Base-by-base conservation (phyloP, 345 rosid species). In the Tarenaya hassleriana region DNA sequence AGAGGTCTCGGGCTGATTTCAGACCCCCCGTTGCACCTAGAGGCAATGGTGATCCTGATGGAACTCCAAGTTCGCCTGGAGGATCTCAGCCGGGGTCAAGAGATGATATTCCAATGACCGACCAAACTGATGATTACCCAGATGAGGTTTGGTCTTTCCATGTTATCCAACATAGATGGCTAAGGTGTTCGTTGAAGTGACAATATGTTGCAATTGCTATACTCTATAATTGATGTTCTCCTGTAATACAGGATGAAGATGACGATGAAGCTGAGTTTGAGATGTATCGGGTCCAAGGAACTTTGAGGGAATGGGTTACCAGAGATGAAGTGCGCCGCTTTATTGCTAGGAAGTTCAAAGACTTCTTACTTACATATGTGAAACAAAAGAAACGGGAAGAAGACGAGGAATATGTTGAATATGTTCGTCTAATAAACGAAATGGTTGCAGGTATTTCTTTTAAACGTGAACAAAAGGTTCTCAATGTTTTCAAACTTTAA, bases 241-340 rank as follows among this genome's bases (percentile, higher is more conserved):
- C 4, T 13, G 4, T 64, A 7, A 15, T 10, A 55, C 47, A 88
- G 96, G 96, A 78, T 47, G 89, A 79, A 1, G 83, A 84, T 47
- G 91, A 81, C 0, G 95, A 85, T 51, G 96, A 83, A 33, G 80
- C 75, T 0, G 96, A 85, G 72, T 83, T 77, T 70, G 95, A 85
- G 74, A 85, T 88, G 97, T 92, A 92, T 67, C 69, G 84, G 0
- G 90, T 92, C 18, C 97, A 92, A 58, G 97, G 98, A 65, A 83
- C 88, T 8, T 34, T 92, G 46, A 78, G 98, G 61, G 95, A 92
- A 70, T 92, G 98, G 98, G 98, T 92, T 56, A 85, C 88, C 13
- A 76, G 97, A 68, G 97, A 88, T 59, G 98, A 92, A 81, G 94
- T 88, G 19, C 84, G 95, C 0, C 94, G 97, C 17, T 92, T 92